Percentiles rank a stretch among this genome's conserved stretches.
These are phyloP conservation scores for Carpinus viminea DNA, from an alignment of 306 rosid species.

Conservation along the genomic window DNA sequence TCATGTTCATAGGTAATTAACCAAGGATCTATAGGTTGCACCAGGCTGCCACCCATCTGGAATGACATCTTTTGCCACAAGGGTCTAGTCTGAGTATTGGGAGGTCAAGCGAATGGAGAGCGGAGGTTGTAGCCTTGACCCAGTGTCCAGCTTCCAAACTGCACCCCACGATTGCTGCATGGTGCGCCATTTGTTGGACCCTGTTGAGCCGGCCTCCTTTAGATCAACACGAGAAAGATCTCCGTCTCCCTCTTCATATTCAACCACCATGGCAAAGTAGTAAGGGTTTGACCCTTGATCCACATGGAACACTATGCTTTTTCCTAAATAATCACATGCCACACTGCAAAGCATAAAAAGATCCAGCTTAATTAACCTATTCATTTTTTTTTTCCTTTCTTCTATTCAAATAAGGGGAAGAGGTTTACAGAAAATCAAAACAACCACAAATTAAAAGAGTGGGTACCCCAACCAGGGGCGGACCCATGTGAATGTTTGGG, in stretches of 20 bases:
- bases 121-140: slow-evolving; percentile 31
- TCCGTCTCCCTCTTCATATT: slow-evolving; percentile 44
- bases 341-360: slow-evolving; percentile 16
- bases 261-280: slow-evolving; percentile 38
- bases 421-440: no score
- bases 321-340: slow-evolving; percentile 39
- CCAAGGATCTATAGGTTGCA: slow-evolving; percentile 39
- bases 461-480: no score
- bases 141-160: slow-evolving; percentile 52
- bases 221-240: slow-evolving; percentile 38
- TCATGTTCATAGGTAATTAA: slow-evolving; percentile 22
- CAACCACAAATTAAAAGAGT: no score
- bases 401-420: no score
- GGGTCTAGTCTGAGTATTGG: slow-evolving; percentile 30
- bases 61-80: slow-evolving; percentile 42
- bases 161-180: slow-evolving; percentile 60
- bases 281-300: slow-evolving; percentile 37
- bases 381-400: no score
- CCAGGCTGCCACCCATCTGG: slow-evolving; percentile 42
- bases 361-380: no score
- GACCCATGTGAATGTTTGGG: no score
- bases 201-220: slow-evolving; percentile 21
- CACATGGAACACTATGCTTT: slow-evolving; percentile 35
- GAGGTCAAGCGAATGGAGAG: slow-evolving; percentile 41
- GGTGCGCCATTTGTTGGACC: slow-evolving; percentile 28